phyloP scores from a whole-genome alignment of 352 stramenopile genomes.

The Pythium brachiatum region DNA sequence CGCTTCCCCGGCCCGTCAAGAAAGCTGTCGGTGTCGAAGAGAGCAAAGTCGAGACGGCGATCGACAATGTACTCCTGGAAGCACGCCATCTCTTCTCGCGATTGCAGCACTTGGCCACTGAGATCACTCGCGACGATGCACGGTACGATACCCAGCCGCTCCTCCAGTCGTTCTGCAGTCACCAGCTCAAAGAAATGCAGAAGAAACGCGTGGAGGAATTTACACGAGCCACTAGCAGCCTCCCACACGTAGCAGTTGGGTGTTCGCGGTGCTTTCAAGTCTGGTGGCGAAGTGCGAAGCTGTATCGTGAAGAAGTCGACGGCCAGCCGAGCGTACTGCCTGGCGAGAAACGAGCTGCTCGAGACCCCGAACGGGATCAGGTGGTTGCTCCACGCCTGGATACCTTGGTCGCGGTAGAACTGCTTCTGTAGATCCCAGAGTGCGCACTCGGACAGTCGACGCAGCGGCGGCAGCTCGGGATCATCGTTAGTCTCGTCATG shows the following conservation, averaged over 20 bases:
- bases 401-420: constrained; percentile 76
- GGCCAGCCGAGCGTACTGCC: constrained; percentile 47
- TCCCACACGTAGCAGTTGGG: constrained; percentile 86
- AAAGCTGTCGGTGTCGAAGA: constrained; percentile 61
- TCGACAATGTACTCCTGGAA: constrained; percentile 49
- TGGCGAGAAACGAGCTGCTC: constrained; percentile 72
- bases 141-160: constrained; percentile 34
- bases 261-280: neutral
- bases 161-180: constrained; percentile 14
- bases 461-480: constrained; percentile 4
- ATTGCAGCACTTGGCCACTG: constrained; percentile 65
- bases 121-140: constrained; percentile 72
- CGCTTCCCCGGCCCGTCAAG: constrained; percentile 12
- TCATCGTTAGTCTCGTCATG: constrained; percentile 7
- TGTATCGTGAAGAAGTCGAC: constrained; percentile 13
- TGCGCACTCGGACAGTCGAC: constrained; percentile 48
- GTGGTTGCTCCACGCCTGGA: constrained; percentile 69
- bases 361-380: constrained; percentile 78
- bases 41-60: constrained; percentile 60
- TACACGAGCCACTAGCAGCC: constrained; percentile 77
- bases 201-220: constrained; percentile 74
- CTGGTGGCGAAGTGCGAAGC: neutral
- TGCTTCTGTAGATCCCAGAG: constrained; percentile 78
- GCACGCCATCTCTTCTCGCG: constrained; percentile 52
- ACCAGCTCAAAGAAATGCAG: constrained; percentile 60